These are phyloP conservation scores for Russula dissimulans DNA, from an alignment of 768 basidiomycete species.

Conservation along the genomic window DNA sequence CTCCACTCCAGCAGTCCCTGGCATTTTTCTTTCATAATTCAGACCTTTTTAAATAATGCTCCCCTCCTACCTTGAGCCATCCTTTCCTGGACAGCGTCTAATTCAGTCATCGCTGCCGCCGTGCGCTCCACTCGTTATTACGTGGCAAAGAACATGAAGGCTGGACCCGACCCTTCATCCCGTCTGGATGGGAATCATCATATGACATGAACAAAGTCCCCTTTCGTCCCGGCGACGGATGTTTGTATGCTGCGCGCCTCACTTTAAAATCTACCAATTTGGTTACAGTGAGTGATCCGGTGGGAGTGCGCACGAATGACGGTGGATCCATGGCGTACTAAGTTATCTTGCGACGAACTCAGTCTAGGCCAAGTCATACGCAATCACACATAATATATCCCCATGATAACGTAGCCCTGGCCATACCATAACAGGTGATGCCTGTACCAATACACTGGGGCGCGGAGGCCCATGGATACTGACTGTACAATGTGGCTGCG, in stretches of 20 bases:
- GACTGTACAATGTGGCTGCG: neutral
- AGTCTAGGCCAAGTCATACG: neutral
- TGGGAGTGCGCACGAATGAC: no score
- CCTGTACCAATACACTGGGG: neutral
- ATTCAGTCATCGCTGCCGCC: neutral
- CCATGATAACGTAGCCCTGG: neutral
- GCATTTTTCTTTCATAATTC: no score
- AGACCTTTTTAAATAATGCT: no score
- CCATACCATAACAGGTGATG: conserved; percentile 4
- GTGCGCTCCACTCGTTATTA: neutral
- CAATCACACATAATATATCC: neutral
- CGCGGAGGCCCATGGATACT: neutral
- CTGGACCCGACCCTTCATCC: neutral
- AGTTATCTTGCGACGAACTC: neutral
- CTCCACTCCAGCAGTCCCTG: no score
- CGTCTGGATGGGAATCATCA: neutral
- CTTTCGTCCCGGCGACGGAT: neutral
- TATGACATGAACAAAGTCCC: neutral
- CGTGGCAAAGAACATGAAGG: neutral
- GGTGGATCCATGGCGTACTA: no score
- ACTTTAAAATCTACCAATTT: neutral
- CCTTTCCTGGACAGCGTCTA: no score
- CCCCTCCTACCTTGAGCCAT: no score
- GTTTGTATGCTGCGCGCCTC: neutral
- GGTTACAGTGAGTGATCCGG: no score